A percentile compares a stretch with the other conserved stretches of the same genome.
These are phyloP conservation scores for Aegilops umbellulata DNA, from an alignment of 176 grass and related monocot genomes.

Conservation along the genomic window DNA sequence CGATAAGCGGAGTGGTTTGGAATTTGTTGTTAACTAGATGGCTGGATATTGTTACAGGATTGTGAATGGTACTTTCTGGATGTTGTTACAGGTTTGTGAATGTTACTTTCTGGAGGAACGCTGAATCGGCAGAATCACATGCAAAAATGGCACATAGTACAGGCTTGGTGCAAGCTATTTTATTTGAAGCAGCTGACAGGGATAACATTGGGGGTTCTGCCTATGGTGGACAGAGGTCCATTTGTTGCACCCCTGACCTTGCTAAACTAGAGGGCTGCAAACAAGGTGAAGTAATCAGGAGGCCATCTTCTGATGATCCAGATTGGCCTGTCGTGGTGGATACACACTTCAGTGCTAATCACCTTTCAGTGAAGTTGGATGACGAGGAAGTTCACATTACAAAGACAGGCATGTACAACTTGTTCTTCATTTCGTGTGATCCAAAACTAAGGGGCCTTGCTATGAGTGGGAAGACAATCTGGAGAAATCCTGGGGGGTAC, in stretches of 20 bases:
- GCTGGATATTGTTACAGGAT: constrained; percentile 43
- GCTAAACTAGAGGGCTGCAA: constrained; percentile 92
- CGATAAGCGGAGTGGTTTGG: neutral
- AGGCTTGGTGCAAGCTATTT: constrained; percentile 82
- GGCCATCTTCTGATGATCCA: constrained; percentile 66
- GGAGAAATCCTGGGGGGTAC: constrained; percentile 94
- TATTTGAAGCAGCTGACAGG: constrained; percentile 91
- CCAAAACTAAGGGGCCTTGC: constrained; percentile 90
- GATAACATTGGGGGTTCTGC: constrained; percentile 98
- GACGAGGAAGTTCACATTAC: constrained; percentile 53
- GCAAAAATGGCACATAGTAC: constrained; percentile 86
- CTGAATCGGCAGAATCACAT: constrained; percentile 67
- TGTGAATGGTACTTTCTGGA: constrained; percentile 48
- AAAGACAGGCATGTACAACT: constrained; percentile 99
- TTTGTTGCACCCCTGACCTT: constrained; percentile 97
- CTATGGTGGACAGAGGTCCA: constrained; percentile 94
- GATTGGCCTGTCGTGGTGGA: constrained; percentile 72
- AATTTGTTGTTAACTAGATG: neutral
- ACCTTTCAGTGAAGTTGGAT: constrained; percentile 55
- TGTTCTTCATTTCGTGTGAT: constrained; percentile 99
- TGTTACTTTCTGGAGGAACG: constrained; percentile 80
- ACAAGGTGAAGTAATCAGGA: constrained; percentile 93
- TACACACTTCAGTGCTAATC: constrained; percentile 76
- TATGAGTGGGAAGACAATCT: constrained; percentile 96
- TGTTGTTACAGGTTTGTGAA: constrained; percentile 62